phyloP scores from a whole-genome alignment of 2,329 filamentous ascomycete species.

The Claviceps paspali region DNA sequence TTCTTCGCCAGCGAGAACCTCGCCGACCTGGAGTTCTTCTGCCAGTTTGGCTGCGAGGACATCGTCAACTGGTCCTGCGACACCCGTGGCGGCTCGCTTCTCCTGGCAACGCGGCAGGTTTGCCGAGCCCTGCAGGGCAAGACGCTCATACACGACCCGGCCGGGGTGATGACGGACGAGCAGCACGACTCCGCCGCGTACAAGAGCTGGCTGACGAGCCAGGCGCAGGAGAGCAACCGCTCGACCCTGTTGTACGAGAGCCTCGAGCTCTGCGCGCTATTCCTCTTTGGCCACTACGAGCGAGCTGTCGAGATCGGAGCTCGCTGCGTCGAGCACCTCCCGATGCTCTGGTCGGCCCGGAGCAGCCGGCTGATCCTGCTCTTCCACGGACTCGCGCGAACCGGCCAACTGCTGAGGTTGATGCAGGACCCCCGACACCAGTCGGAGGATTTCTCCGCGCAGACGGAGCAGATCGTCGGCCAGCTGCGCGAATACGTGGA shows the following conservation, averaged over 20 bases:
- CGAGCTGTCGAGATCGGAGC: constrained; percentile 42
- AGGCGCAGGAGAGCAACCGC: constrained; percentile 42
- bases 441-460: constrained; percentile 26
- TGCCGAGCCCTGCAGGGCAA: constrained; percentile 61
- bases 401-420: constrained; percentile 34
- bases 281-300: constrained; percentile 47
- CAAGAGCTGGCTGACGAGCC: constrained; percentile 40
- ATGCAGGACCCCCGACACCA: constrained; percentile 31
- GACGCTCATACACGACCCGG: constrained; percentile 36
- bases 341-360: constrained; percentile 42
- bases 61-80: constrained; percentile 58
- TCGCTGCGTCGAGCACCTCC: constrained; percentile 28
- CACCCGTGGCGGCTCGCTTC: constrained; percentile 52
- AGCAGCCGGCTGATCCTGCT: constrained; percentile 41
- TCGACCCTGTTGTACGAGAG: constrained; percentile 55
- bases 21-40: constrained; percentile 53
- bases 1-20: constrained; percentile 57
- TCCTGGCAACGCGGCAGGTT: constrained; percentile 51
- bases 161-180: constrained; percentile 50
- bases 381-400: constrained; percentile 44
- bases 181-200: constrained; percentile 44
- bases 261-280: constrained; percentile 46
- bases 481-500: constrained; percentile 40
- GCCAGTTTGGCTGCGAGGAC: constrained; percentile 58
- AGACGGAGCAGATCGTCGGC: constrained; percentile 32